Evolutionary conservation across 345 rosid genomes (phyloP).

Genomic region (Psidium guajava): DNA sequence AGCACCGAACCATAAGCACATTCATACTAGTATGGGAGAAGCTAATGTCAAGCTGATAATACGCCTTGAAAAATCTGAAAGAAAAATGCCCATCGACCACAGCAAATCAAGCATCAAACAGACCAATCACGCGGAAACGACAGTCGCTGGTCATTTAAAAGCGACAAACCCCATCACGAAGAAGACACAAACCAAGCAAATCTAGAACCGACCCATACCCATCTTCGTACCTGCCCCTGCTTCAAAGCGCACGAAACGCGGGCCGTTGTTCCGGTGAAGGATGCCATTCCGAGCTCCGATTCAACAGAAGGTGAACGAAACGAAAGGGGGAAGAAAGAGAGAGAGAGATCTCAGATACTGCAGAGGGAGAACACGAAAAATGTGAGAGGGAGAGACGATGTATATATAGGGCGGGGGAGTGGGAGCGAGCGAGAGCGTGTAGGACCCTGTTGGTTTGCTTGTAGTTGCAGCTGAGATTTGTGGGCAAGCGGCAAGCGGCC

Average conservation of each 20-base stretch:
- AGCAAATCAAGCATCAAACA: not conserved
- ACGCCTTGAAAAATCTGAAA: not conserved
- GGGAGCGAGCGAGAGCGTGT: not conserved
- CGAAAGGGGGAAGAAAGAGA: not conserved
- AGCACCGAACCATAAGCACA: not conserved
- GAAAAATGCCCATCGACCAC: not conserved
- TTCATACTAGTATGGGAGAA: not conserved
- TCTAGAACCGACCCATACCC: not conserved
- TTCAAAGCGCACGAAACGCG: slow-evolving; percentile 1
- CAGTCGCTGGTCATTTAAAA: not conserved
- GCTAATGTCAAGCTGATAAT: not conserved
- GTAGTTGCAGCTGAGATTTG: not conserved
- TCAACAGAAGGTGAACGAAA: not conserved
- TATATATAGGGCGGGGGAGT: not conserved
- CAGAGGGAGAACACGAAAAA: not conserved
- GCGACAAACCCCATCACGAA: not conserved
- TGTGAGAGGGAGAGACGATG: not conserved
- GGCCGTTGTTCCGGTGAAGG: not conserved
- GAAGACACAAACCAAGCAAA: not conserved
- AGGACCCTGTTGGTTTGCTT: not conserved
- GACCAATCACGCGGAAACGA: not conserved
- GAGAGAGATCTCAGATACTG: not conserved
- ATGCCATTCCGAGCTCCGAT: not conserved
- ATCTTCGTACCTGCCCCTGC: not conserved
- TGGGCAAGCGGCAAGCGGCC: not conserved